phyloP scores from a whole-genome alignment of 164 flowering plant genomes.

The Vitis rupestris region DNA sequence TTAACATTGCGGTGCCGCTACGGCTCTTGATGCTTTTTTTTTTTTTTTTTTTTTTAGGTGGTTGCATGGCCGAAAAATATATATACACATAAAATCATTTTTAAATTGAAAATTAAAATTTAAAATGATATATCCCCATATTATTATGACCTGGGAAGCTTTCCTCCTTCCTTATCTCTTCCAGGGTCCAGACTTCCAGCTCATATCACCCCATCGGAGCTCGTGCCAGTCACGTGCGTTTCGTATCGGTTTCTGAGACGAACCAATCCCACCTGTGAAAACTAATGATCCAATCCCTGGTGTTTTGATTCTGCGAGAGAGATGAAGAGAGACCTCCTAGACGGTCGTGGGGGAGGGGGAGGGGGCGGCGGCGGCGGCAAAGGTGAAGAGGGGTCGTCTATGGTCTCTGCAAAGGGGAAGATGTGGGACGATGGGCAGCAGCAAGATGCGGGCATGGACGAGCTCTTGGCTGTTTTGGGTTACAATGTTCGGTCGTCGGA shows the following conservation, averaged over 20 bases:
- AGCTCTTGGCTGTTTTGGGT: slow-evolving; percentile 72
- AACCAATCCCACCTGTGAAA: background rate
- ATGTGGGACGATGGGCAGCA: slow-evolving; percentile 37
- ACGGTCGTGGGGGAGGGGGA: background rate
- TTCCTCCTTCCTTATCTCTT: slow-evolving; percentile 27
- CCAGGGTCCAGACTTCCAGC: background rate
- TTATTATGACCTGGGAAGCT: slow-evolving; percentile 18
- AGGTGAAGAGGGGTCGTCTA: slow-evolving; percentile 11
- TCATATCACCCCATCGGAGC: slow-evolving; percentile 9
- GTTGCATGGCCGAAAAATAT: too few species aligned
- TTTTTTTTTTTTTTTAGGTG: too few species aligned
- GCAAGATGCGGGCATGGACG: slow-evolving; percentile 63
- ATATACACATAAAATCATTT: background rate
- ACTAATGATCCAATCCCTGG: too few species aligned
- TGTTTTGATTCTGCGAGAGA: background rate
- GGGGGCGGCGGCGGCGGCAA: slow-evolving; percentile 5
- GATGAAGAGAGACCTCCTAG: slow-evolving; percentile 29
- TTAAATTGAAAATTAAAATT: background rate
- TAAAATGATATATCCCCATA: background rate
- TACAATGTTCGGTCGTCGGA: slow-evolving; percentile 77
- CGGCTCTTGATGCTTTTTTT: slow-evolving; percentile 21
- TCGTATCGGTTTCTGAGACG: background rate
- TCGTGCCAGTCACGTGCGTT: slow-evolving; percentile 4
- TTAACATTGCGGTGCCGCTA: slow-evolving; percentile 25
- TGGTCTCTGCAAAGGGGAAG: slow-evolving; percentile 34